These are phyloP conservation scores for Fusarium goolgardi DNA, from an alignment of 2,329 filamentous ascomycete genomes.

Conservation along the genomic window DNA sequence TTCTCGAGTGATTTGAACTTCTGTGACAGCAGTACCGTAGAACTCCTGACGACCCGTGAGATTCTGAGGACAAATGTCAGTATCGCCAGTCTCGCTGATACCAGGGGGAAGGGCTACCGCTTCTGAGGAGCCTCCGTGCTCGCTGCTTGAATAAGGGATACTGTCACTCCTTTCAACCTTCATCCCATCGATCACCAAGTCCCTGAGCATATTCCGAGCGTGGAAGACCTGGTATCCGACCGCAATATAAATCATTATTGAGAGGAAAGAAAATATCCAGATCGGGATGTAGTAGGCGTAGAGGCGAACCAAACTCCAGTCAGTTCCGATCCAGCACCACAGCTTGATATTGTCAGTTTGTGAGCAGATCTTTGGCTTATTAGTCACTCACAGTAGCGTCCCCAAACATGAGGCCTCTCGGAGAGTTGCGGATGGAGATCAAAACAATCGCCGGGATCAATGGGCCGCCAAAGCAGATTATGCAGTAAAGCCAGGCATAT, in stretches of 20 bases:
- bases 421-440: constrained; percentile 64
- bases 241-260: constrained; percentile 65
- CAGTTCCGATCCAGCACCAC: constrained; percentile 69
- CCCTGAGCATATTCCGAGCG: constrained; percentile 65
- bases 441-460: constrained; percentile 74
- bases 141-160: constrained; percentile 44
- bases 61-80: constrained; percentile 45
- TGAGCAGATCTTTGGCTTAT: neutral
- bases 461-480: constrained; percentile 77
- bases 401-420: constrained; percentile 61
- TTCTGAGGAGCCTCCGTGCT: constrained; percentile 50
- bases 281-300: constrained; percentile 71
- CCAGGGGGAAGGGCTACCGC: constrained; percentile 45
- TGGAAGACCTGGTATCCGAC: constrained; percentile 70
- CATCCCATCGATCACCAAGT: constrained; percentile 52
- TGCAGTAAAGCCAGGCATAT: constrained; percentile 76
- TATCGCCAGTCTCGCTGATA: neutral
- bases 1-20: constrained; percentile 59
- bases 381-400: constrained; percentile 63
- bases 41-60: constrained; percentile 48
- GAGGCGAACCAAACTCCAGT: constrained; percentile 66
- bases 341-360: constrained; percentile 55
- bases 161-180: constrained; percentile 35
- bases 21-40: constrained; percentile 62
- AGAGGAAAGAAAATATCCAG: constrained; percentile 68